Evolutionary conservation across 305 asterid species (phyloP).

Genomic region (Solanum aculeatissimum): DNA sequence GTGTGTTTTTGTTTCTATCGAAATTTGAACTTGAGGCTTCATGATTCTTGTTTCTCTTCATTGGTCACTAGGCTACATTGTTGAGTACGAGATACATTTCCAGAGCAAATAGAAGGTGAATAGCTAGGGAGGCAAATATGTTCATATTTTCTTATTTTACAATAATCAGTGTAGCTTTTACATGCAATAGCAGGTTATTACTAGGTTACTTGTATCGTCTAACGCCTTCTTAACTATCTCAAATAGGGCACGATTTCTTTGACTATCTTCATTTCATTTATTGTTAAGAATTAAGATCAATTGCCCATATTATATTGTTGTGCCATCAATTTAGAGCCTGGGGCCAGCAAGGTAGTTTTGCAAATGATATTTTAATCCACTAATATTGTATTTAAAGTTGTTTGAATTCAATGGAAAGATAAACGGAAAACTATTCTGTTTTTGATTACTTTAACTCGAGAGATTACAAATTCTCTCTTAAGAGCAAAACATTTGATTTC

Average conservation of each 20-base stretch:
- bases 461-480: background rate
- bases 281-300: background rate
- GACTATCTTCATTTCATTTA: background rate
- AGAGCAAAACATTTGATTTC: background rate
- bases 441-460: background rate
- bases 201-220: background rate
- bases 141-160: conserved; percentile 13
- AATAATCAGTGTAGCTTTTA: background rate
- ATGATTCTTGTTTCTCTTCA: background rate
- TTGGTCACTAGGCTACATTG: background rate
- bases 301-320: background rate
- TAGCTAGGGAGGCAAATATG: background rate
- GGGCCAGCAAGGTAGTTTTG: background rate
- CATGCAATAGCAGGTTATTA: background rate
- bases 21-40: background rate
- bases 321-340: background rate
- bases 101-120: background rate
- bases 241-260: background rate
- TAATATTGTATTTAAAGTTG: background rate
- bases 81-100: background rate
- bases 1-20: background rate
- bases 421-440: background rate
- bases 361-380: background rate
- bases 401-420: background rate
- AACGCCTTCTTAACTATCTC: background rate